Base-by-base conservation (phyloP, 345 rosid genomes). In the Anastatica hierochuntica region DNA sequence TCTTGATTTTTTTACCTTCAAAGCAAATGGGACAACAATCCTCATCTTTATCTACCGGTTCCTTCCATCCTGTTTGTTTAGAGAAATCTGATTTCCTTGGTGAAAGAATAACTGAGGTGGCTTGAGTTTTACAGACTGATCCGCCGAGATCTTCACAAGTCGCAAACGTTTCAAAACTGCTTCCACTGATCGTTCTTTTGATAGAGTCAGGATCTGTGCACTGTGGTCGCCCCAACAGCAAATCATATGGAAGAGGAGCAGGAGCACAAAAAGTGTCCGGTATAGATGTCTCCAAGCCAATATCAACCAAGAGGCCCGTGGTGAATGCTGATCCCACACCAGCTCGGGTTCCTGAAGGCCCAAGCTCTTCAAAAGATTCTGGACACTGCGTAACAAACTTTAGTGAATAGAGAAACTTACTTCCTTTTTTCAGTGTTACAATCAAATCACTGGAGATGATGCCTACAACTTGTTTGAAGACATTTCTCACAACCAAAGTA, bases 1-100 rank as follows among this genome's bases (percentile, higher is more conserved):
- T 51, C 5, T 43, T 15, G 17, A 8, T 20, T n/a, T 26, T 19
- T 50, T 51, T 68, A 83, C 96, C 94, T 82, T 90, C 96, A 45
- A 90, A 75, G 72, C 95, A 90, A 64, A 77, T 86, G 42, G 96
- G 96, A 53, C 96, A 90, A 36, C 53, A 72, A 34, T 84, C 95
- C 57, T 90, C 94, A 61, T 90, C 96, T 64, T 87, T 96, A 48
- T 74, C 79, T 8, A 62, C 67, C 58, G 62, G 43, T 31, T 47
- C 39, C 3, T 55, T 47, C 14, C 12, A 39, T 42, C 30, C 49
- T 41, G 29, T 41, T 3, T 30, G 50, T 57, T 77, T 74, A 16
- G 76, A 53, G 44, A 76, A 52, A 58, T 73, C 77, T 17, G 79
- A 48, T 64, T 81, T 73, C 56, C 62, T 69, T 6, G 81, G 87